Base-by-base conservation (phyloP, 176 grass and related monocot genomes). In the Triticum dicoccoides region DNA sequence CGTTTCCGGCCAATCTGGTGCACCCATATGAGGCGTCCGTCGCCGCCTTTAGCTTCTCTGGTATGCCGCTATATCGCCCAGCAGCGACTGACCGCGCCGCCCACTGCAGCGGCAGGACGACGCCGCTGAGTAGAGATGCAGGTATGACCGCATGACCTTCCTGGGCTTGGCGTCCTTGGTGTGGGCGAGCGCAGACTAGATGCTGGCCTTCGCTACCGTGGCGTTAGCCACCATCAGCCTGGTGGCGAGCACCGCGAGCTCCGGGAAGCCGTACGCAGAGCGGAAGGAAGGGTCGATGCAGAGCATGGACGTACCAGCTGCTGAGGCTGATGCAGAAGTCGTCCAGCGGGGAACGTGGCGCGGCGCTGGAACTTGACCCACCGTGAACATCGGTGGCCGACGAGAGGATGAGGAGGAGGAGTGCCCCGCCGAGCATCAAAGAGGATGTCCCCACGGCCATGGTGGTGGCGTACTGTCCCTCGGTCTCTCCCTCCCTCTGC, bases 111-210 rank as follows among this genome's bases (percentile, higher is more conserved):
- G 51, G 34, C 29, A 78, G 63, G 10, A 81, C 73, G 23, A 67
- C 49, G 11, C 25, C 42, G 87, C 86, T 86, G 70, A 88, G 87
- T 58, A 32, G 30, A 32, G 30, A 32, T 32, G 79, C 73, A 89
- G 41, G 78, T 68, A 87, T 32, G 61, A 58, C 42, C n/a, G 10
- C 27, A 58, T 25, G 2, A 42, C 75, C 37, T 73, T 58, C 24
- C 23, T 11, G 37, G 1, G 2, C 24, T 47, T 32, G 39, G 23
- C 5, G 17, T 56, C 27, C 12, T 34, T 34, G 5, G 49, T 1
- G 23, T 4, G 62, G 62, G 10, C 3, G 0, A 56, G 14, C 4
- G 52, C 52, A 8, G 59, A 61, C 79, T 81, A 45, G 79, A 88
- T 25, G 62, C 25, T 76, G 63, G 58, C 17, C 51, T 27, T 35